Percentiles rank a stretch among this genome's conserved stretches.
Conservation (phyloP, 176 grass and related monocot genomes). For the Ananas comosus region DNA sequence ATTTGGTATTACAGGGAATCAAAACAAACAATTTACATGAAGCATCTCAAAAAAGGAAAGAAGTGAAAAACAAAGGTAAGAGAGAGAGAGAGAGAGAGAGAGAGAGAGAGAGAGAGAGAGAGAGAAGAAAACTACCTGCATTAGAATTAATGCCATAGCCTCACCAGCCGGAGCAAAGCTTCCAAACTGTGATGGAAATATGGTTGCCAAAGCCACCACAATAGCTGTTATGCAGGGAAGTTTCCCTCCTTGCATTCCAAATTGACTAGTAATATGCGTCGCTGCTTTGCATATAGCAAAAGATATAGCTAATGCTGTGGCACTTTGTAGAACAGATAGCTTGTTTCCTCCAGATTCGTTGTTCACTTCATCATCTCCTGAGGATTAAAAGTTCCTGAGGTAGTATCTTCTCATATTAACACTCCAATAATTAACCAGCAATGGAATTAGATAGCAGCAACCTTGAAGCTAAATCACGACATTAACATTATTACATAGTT, state of each 20-base stretch:
- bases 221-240: conserved; percentile 72
- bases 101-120: neutral
- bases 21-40: neutral
- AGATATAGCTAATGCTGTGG: conserved; percentile 33
- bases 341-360: conserved; percentile 27
- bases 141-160: conserved; percentile 54
- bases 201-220: conserved; percentile 52
- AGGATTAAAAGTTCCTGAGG: neutral
- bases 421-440: too few relatives aligned
- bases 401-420: neutral
- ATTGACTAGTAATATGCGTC: conserved; percentile 30
- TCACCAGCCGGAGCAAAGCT: conserved; percentile 52
- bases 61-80: neutral
- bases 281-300: conserved; percentile 64
- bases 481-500: neutral
- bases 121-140: conserved; percentile 38
- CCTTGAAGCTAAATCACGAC: neutral
- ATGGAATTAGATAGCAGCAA: too few relatives aligned
- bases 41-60: neutral
- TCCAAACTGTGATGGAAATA: conserved; percentile 44
- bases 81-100: neutral
- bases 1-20: neutral
- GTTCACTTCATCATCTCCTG: conserved; percentile 19
- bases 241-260: conserved; percentile 48
- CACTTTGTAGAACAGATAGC: conserved; percentile 49